Evolutionary conservation across 768 basidiomycete species (phyloP).

Genomic region (Dioszegia aurantiaca): DNA sequence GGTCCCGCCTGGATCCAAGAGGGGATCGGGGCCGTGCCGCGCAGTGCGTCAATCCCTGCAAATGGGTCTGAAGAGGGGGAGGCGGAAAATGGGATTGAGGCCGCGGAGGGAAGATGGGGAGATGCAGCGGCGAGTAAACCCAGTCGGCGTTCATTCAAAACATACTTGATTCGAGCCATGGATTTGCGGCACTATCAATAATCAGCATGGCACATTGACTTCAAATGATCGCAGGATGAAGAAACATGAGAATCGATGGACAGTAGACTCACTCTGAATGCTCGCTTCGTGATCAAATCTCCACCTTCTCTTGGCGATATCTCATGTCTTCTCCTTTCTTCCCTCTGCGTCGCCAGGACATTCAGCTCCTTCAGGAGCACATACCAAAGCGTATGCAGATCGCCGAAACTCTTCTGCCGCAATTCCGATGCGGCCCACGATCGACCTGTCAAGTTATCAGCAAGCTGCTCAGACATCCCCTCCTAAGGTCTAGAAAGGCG

Average conservation of each 20-base stretch:
- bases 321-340: slow-evolving; percentile 67
- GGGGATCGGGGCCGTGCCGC: slow-evolving; percentile 5
- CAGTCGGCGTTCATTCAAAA: slow-evolving; percentile 82
- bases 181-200: slow-evolving; percentile 78
- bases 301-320: slow-evolving; percentile 42
- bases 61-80: slow-evolving; percentile 17
- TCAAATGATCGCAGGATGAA: too few species aligned
- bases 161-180: slow-evolving; percentile 93
- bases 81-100: slow-evolving; percentile 22
- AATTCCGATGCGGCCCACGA: slow-evolving; percentile 84
- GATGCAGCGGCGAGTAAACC: slow-evolving; percentile 69
- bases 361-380: slow-evolving; percentile 83
- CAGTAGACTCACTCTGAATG: slow-evolving; percentile 39
- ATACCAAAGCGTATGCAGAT: slow-evolving; percentile 94
- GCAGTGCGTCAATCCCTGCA: slow-evolving; percentile 16
- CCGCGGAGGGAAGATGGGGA: slow-evolving; percentile 19
- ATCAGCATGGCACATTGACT: too few species aligned
- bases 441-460: slow-evolving; percentile 66
- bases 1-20: slow-evolving; percentile 4
- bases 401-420: slow-evolving; percentile 83
- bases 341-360: slow-evolving; percentile 78
- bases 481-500: slow-evolving; percentile 1
- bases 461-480: background rate
- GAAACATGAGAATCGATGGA: too few species aligned
- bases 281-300: slow-evolving; percentile 39